Evolutionary conservation across 139 green algal genomes (phyloP), one percentile per base, ranked within the genome.

Genomic region (Chlorella sp.): DNA sequence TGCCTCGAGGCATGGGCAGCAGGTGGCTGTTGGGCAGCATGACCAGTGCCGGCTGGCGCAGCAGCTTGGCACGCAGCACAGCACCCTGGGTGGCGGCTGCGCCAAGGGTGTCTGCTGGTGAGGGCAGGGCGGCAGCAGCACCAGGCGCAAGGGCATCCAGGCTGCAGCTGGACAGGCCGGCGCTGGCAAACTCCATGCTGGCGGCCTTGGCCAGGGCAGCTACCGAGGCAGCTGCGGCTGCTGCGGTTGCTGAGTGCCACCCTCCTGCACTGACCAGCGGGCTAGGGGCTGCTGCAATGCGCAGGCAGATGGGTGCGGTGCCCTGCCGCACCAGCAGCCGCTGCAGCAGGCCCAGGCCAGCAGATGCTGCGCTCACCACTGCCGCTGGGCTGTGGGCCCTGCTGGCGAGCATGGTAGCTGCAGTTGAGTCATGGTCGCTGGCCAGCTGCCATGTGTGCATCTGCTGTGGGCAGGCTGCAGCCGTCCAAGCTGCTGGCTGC

Each of bases 1-100:
- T 88, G 28, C 92, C 92, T 39, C 92, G 84, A 1, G 92, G 91
- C 25, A 51, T 60, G 0, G 92, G 89, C 55, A 87, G 57, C 21
- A 91, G 76, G 18, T 89, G 82, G 55, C 39, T 76, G 56, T 75
- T 55, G 11, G 57, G 1, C 0, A 69, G 30, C 2, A 36, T 13
- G 7, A 21, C 18, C 16, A 25, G 38, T 15, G 26, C 17, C 3
- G 75, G n/a, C 25, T 26, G 63, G 3, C 82, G 63, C 12, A 89
- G 44, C 32, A 90, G 81, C 56, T 47, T 87, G 28, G 83, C n/a
- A 20, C 39, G 56, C 25, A 87, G 30, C 26, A 60, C 0, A 9
- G 30, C 39, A n/a, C 83, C 83, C 23, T 34, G 32, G 39, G 36
- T 60, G 36, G 11, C 57, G 18, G 39, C 38, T 2, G 23, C 39